phyloP scores from a whole-genome alignment of 179 eudicot species.

The Gypsophila paniculata region DNA sequence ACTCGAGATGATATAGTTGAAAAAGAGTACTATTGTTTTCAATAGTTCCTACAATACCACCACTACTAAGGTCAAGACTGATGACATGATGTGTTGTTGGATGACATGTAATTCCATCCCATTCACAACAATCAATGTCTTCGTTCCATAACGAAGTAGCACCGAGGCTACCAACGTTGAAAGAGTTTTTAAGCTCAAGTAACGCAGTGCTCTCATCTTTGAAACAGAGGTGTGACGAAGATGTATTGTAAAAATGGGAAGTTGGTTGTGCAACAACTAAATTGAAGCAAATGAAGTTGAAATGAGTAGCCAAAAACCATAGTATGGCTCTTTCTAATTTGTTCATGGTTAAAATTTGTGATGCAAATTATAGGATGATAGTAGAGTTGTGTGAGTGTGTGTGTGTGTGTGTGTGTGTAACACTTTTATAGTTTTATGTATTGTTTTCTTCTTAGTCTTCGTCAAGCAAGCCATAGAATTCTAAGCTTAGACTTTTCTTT shows the following conservation, averaged over 20 bases:
- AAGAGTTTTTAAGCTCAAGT: slow-evolving; percentile 10
- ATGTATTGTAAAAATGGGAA: neutral
- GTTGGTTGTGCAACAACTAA: neutral
- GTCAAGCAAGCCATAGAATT: too few relatives aligned
- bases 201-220: slow-evolving; percentile 8
- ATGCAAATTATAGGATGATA: neutral
- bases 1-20: slow-evolving; percentile 20
- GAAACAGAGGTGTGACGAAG: slow-evolving; percentile 2
- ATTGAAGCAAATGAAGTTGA: neutral
- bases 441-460: too few relatives aligned
- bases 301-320: neutral
- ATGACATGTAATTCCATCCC: slow-evolving; percentile 40
- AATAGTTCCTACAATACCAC: slow-evolving; percentile 21
- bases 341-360: neutral
- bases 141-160: slow-evolving; percentile 24
- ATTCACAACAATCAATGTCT: slow-evolving; percentile 27
- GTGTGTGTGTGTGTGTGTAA: too few relatives aligned
- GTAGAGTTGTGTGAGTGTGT: too few relatives aligned
- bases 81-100: slow-evolving; percentile 15
- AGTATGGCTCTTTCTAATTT: neutral
- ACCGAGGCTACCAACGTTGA: neutral
- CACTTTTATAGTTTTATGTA: too few relatives aligned
- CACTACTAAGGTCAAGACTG: slow-evolving; percentile 27
- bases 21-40: slow-evolving; percentile 25
- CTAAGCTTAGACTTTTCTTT: too few relatives aligned